Percentiles rank a stretch among this genome's conserved stretches.
phyloP scores from a whole-genome alignment of 257 asterid species.

The Nicotiana knightiana region DNA sequence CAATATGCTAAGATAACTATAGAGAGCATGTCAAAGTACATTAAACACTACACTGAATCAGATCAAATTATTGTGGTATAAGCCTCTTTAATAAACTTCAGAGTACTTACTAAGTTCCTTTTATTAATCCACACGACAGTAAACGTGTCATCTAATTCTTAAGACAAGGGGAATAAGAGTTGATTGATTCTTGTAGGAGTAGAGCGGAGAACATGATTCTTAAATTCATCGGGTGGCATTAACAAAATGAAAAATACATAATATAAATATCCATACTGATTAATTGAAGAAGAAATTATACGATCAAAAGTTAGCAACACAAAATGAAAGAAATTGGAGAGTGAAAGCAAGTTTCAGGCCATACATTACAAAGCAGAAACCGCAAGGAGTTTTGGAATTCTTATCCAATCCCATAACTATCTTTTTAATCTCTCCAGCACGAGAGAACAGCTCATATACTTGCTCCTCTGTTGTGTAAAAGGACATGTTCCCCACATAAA shows the following conservation, averaged over 20 bases:
- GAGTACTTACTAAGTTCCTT: not conserved
- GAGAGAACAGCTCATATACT: conserved; percentile 79
- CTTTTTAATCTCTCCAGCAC: conserved; percentile 94
- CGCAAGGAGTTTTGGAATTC: conserved; percentile 91
- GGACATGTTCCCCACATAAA: conserved; percentile 88
- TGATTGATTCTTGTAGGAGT: not conserved
- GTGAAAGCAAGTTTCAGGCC: conserved; percentile 15
- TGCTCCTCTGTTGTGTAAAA: conserved; percentile 98
- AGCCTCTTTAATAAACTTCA: not conserved
- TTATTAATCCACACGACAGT: not conserved
- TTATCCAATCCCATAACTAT: conserved; percentile 95
- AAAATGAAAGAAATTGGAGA: not conserved
- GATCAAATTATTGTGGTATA: not conserved
- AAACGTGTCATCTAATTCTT: not conserved
- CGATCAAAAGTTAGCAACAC: not conserved
- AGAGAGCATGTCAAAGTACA: not conserved
- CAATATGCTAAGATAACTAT: not conserved
- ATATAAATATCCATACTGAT: not conserved
- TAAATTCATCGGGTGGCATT: not conserved
- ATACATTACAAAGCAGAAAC: conserved; percentile 89
- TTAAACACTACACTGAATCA: not conserved
- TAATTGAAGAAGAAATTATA: not conserved
- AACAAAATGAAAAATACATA: not conserved
- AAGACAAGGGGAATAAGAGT: not conserved
- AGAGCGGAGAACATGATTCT: not conserved